Evolutionary conservation across 208 protist genomes (phyloP).

Genomic region (Wallacemonas sp.): DNA sequence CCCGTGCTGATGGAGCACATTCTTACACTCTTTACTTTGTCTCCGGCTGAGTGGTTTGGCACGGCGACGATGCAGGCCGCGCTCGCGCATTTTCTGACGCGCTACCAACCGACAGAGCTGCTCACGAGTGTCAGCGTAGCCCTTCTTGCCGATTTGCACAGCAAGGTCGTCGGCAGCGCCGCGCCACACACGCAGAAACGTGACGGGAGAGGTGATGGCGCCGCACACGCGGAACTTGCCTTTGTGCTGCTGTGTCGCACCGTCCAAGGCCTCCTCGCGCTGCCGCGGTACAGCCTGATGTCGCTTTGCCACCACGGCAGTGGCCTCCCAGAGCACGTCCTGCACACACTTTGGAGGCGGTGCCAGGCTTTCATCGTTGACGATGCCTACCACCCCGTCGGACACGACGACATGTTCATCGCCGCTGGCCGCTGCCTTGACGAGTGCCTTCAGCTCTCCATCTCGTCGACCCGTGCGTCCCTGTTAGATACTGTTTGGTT

Average conservation of each 20-base stretch:
- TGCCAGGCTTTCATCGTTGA: conserved; percentile 8
- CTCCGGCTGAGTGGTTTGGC: not conserved
- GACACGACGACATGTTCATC: too few relatives aligned
- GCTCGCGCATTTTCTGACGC: conserved; percentile 1
- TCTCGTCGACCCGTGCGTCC: too few relatives aligned
- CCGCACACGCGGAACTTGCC: not conserved
- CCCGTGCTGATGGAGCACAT: not conserved
- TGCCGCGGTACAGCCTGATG: not conserved
- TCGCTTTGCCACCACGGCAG: not conserved
- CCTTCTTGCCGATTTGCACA: not conserved
- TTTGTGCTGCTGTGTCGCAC: conserved; percentile 9
- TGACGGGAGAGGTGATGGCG: not conserved
- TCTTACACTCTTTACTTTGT: not conserved
- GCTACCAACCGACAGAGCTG: not conserved
- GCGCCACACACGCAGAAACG: not conserved
- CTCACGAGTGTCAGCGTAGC: not conserved
- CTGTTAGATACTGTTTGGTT: too few relatives aligned
- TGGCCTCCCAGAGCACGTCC: too few relatives aligned
- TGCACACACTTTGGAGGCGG: too few relatives aligned
- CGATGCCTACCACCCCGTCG: not conserved
- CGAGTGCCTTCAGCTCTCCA: too few relatives aligned
- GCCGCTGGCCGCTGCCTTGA: too few relatives aligned
- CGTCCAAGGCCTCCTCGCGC: not conserved
- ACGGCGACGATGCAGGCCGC: not conserved
- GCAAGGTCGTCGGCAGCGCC: too few relatives aligned